These are phyloP conservation scores for Eucalyptus pauciflora DNA, from an alignment of 345 rosid genomes.

Conservation along the genomic window DNA sequence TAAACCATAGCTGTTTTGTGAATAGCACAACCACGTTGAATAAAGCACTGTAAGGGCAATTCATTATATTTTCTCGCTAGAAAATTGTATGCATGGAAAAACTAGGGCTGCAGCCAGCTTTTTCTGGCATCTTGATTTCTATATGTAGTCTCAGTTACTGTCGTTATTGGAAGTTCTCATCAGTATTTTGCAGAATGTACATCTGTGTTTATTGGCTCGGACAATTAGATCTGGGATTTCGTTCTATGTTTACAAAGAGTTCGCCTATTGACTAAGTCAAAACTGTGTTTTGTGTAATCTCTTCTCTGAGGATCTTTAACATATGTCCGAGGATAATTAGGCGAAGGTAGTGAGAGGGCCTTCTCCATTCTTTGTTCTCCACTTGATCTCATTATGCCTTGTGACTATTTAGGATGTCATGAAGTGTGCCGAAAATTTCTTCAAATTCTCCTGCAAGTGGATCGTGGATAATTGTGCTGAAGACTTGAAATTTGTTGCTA, in stretches of 20 bases:
- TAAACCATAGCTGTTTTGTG: not conserved
- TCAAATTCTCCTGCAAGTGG: conserved; percentile 75
- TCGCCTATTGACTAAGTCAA: not conserved
- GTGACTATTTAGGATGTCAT: conserved; percentile 55
- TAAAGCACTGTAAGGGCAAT: not conserved
- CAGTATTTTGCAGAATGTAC: not conserved
- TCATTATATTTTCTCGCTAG: not conserved
- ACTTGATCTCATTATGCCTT: not conserved
- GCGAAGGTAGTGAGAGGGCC: not conserved
- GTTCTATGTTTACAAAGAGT: not conserved
- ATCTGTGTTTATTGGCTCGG: not conserved
- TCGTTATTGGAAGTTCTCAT: not conserved
- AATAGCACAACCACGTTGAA: not conserved
- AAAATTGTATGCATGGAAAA: not conserved
- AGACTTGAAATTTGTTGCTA: conserved; percentile 53
- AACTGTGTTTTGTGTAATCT: not conserved
- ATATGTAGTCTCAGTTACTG: not conserved
- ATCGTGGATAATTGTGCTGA: conserved; percentile 42
- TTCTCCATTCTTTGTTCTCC: not conserved
- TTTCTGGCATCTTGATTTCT: not conserved
- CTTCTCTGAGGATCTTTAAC: not conserved
- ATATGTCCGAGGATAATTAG: not conserved
- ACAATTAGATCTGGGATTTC: not conserved
- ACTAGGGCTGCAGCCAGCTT: not conserved
- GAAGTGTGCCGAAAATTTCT: conserved; percentile 60